Base-by-base conservation (phyloP, 768 basidiomycete species). In the Plicaturopsis crispa region DNA sequence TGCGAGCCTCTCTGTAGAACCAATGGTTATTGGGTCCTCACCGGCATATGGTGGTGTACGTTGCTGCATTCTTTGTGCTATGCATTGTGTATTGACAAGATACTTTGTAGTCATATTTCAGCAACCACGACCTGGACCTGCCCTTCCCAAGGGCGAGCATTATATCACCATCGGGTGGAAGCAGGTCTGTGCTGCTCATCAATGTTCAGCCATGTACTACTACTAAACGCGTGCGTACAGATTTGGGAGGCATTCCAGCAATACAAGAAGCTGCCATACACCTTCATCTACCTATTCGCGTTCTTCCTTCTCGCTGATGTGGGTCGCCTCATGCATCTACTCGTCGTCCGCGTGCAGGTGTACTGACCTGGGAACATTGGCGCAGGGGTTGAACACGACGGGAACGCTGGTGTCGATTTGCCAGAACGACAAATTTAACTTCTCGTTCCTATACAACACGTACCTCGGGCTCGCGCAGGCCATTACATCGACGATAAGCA, bases 11-110 rank as follows among this genome's bases (percentile, higher is more conserved):
- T 10, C 16, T 18, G 16, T 42, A 84, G 83, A 17, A 79, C 75
- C 11, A 88, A 80, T 41, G 68, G 63, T 0, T 86, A 87, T 46
- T 82, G 83, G 86, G 82, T 92, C 8, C 33, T 90, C 1, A 66
- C 70, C 6, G 88, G 87, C 6, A 77, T 89, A 35, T 91, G 89
- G 78, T 93, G 89, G 89, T 88, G 85, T 87, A 60, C 34, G 81
- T 59, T 1, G 26, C 31, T 24, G 18, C 10, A 16, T 12, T 4
- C 24, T 6, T 6, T 21, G 10, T n/a, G n/a, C n/a, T n/a, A n/a
- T n/a, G n/a, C n/a, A 14, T 10, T 16, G 36, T 6, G 26, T 2
- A 13, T 24, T 34, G 13, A 4, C 20, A 28, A 22, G 4, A 28
- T 16, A 2, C 11, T 32, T 1, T 31, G 14, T 37, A 88, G 86